Base-by-base conservation (phyloP, 2,329 filamentous ascomycete genomes). In the Lizonia empirigonia region DNA sequence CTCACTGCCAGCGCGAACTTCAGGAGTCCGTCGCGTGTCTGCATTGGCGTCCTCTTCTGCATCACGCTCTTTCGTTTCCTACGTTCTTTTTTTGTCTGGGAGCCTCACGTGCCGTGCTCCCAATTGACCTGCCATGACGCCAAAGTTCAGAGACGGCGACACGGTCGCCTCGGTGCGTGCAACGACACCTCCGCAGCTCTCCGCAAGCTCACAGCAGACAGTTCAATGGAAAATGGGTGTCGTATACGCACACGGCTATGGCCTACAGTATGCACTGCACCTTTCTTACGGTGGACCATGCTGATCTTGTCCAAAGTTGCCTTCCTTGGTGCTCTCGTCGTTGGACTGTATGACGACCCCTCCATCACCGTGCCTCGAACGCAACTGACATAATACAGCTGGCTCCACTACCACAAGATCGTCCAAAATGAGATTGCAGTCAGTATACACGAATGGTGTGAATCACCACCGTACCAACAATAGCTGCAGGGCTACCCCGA, bases 321-420 rank as follows among this genome's bases (percentile, higher is more conserved):
- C 50, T 97, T 97, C 70, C 59, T 96, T 58, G 91, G 90, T 70
- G 93, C 93, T 53, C 80, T 97, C 60, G 73, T 93, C 48, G 86
- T 96, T 55, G 93, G 93, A 70, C 58, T 77, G 73, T 78, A 71
- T 42, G 30, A 35, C 44, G 38, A 36, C 33, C 48, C 35, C 50
- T 33, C 48, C 54, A 30, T 20, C 20, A 36, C 29, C 26, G 27
- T 40, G 30, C 44, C 42, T 53, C 53, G 51, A 55, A 20, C 55
- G 27, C 38, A 42, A 50, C 62, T 68, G 51, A 74, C 56, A 40
- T 48, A 36, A 27, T n/a, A 20, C 60, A 79, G 87, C 48, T 82
- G 80, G 47, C 82, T 99, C 39, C 94, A 99, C 77, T 97, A 94
- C 77, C 84, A 89, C 70, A 99, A 99, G 79, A 99, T 99, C 63